Evolutionary conservation across 2,329 filamentous ascomycete genomes (phyloP), one percentile per base, ranked within the genome.

Genomic region (Arthrobotrys iridis): DNA sequence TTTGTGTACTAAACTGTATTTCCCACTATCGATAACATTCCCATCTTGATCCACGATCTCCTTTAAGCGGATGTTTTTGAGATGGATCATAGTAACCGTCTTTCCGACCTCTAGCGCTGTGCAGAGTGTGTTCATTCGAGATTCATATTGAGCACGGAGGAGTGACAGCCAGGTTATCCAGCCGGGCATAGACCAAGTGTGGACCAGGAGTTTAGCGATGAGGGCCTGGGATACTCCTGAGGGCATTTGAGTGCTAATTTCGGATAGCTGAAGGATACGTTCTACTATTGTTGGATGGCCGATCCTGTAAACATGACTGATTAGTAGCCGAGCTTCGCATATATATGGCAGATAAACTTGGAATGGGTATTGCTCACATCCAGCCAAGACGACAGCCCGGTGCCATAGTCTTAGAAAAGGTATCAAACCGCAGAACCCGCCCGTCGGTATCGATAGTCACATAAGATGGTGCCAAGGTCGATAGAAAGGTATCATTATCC

Each of bases 151-250:
- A 67, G 90, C 92, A 24, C 93, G 88, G 11, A 97, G 86, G 5
- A 93, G 93, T 75, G 90, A 91, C 22, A 97, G 88, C 93, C 93
- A 97, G 78, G 92, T 90, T 11, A 97, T 90, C 92, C 92, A 97
- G 77, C 93, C 93, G 75, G 89, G 88, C 77, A 90, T 88, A 79
- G 91, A 86, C 93, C 93, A 97, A 71, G 91, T 87, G 0, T 92
- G 92, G 79, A 95, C 88, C 79, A 97, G 82, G 13, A 93, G 84
- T 81, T 93, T 89, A 2, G 91, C 89, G 72, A 97, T 86, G 83
- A 96, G 88, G 67, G 89, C 87, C 82, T 97, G 94, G 8, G 94
- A 92, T 81, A 97, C 97, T 15, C 93, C 94, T 0, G 90, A 94
- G 0, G 93, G 93, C 78, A 94, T 91, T 80, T 94, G 90, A 0